These are phyloP conservation scores for Phytopythium sindhum DNA, from an alignment of 352 stramenopile species.

Conservation along the genomic window DNA sequence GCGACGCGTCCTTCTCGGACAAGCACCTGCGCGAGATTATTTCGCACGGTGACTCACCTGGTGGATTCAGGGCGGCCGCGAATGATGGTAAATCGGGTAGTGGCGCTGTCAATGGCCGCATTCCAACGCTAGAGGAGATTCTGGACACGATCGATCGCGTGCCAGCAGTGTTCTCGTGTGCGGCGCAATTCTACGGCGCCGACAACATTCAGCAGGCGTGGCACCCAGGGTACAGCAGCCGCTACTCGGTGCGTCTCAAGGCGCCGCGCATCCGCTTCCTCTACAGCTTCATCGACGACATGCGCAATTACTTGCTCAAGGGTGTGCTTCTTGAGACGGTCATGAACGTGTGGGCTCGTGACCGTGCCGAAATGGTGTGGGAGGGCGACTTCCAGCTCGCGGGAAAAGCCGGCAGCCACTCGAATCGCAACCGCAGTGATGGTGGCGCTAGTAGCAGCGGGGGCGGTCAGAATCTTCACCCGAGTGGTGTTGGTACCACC, in stretches of 20 bases:
- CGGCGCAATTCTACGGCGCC: constrained; percentile 70
- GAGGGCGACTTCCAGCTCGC: constrained; percentile 70
- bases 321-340: constrained; percentile 63
- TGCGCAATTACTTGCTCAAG: constrained; percentile 70
- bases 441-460: constrained; percentile 5
- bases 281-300: constrained; percentile 79
- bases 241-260: constrained; percentile 68
- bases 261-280: constrained; percentile 80
- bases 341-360: constrained; percentile 51
- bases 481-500: neutral
- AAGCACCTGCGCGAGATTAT: constrained; percentile 64
- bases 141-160: constrained; percentile 47
- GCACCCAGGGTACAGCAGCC: constrained; percentile 79
- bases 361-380: constrained; percentile 64
- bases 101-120: constrained; percentile 25
- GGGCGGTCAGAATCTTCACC: neutral
- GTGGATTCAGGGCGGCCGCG: constrained; percentile 14
- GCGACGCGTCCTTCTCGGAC: constrained; percentile 58
- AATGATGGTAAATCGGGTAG: constrained; percentile 11
- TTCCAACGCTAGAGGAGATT: constrained; percentile 60
- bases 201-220: constrained; percentile 75
- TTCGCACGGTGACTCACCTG: constrained; percentile 33
- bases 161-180: constrained; percentile 72
- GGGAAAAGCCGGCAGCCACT: constrained; percentile 15
- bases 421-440: constrained; percentile 1